Conservation (phyloP, 176 grass and related monocot genomes). For the Melocanna baccifera region DNA sequence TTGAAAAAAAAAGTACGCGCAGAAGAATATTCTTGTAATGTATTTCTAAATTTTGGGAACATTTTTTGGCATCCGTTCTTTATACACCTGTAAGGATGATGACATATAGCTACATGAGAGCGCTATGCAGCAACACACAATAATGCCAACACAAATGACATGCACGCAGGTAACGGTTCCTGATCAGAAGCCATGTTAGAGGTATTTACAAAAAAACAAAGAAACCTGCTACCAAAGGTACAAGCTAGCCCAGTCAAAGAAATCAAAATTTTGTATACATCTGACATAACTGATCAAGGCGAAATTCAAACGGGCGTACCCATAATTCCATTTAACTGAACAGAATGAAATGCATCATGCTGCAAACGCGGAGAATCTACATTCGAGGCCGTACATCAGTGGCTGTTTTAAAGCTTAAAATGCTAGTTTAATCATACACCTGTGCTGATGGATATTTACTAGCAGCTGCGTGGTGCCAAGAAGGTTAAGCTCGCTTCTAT, state of each 20-base stretch:
- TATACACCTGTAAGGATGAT: neutral
- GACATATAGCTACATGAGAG: neutral
- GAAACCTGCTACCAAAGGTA: neutral
- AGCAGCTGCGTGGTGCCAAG: slow-evolving; percentile 2
- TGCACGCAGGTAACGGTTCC: too few relatives aligned
- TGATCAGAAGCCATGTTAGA: too few relatives aligned
- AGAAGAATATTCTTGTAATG: neutral
- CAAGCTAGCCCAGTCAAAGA: too few relatives aligned
- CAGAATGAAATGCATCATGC: neutral
- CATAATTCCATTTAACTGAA: neutral
- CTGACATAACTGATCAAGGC: neutral
- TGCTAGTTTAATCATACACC: slow-evolving; percentile 16
- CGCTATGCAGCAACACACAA: too few relatives aligned
- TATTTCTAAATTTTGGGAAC: neutral
- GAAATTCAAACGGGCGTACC: neutral
- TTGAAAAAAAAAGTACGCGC: neutral
- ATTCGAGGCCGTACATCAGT: neutral
- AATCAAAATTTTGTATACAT: neutral
- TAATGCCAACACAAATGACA: too few relatives aligned
- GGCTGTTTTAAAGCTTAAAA: slow-evolving; percentile 18
- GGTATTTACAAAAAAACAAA: neutral
- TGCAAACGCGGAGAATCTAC: slow-evolving; percentile 2
- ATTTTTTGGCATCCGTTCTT: neutral
- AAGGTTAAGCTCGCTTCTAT: slow-evolving; percentile 32
- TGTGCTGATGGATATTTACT: slow-evolving; percentile 36